A percentile compares a stretch with the other conserved stretches of the same genome.
phyloP scores from a whole-genome alignment of 495 filamentous ascomycete species.

The Cladorrhinum samala region DNA sequence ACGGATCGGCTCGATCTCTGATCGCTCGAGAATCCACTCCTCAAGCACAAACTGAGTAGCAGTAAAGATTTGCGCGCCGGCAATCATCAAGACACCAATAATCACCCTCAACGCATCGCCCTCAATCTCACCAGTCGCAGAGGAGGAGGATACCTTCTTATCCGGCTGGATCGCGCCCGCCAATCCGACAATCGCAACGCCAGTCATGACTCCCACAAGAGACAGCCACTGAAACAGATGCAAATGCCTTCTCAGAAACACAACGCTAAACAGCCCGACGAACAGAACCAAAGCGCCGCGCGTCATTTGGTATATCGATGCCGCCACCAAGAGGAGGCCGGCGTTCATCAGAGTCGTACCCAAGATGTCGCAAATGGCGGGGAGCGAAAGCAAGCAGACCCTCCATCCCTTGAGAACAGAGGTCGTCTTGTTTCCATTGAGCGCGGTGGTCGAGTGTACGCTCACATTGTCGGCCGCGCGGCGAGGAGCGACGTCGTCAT shows the following conservation, averaged over 20 bases:
- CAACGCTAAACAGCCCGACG: constrained; percentile 88
- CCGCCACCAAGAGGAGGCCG: constrained; percentile 85
- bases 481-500: constrained; percentile 27
- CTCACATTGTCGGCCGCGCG: constrained; percentile 36
- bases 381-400: constrained; percentile 72
- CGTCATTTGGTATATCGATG: constrained; percentile 98
- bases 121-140: constrained; percentile 21
- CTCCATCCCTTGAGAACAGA: constrained; percentile 61
- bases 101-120: constrained; percentile 64
- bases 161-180: constrained; percentile 75
- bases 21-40: constrained; percentile 88
- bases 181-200: constrained; percentile 84
- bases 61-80: constrained; percentile 91
- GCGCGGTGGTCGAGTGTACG: constrained; percentile 41
- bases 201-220: constrained; percentile 76
- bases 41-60: constrained; percentile 94
- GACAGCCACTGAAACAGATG: constrained; percentile 83
- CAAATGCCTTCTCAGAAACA: constrained; percentile 75
- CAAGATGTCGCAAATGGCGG: constrained; percentile 87
- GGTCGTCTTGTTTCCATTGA: constrained; percentile 39
- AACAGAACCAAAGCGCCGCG: constrained; percentile 90
- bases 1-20: constrained; percentile 77
- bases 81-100: constrained; percentile 81
- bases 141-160: constrained; percentile 36
- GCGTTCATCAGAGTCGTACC: constrained; percentile 97